Base-by-base conservation (phyloP, 495 filamentous ascomycete species). In the Aspergillus indologenus region DNA sequence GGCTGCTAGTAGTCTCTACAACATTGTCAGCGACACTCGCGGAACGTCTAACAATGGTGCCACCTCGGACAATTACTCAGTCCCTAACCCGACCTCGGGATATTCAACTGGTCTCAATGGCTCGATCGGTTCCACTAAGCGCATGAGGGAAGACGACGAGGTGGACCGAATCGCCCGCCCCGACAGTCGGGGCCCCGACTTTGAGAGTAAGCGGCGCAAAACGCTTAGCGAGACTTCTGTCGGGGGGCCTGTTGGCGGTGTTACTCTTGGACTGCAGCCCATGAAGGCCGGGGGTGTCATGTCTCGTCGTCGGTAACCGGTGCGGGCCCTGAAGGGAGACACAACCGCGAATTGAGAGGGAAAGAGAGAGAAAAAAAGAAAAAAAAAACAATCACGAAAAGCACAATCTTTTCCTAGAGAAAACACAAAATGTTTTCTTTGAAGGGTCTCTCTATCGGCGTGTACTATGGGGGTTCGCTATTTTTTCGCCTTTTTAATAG, bases 1-100 rank as follows among this genome's bases (percentile, higher is more conserved):
- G 17, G 81, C 89, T 5, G 84, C 90, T 0, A 91, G 90, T 72
- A 94, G 87, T 63, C 77, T 96, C 44, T 96, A 96, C 79, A 94
- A 88, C 74, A 85, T 93, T 47, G 92, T 96, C 71, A 92, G 87
- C 66, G 91, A 93, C 70, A 89, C 91, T 56, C 84, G 90, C 18
- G 85, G 83, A 5, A 78, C 85, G 1, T 75, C 85, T 8, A 70
- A 78, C 18, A 93, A 92, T 62, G 90, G 90, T 6, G 66, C 82
- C 1, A 66, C 83, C 1, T 75, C 78, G 1, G 90, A 92, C 66
- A 83, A 84, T 24, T 96, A 96, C 65, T 75, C 73, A 20, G 81
- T 83, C 12, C 79, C 80, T 3, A 76, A 78, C 58, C 74, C 87
- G 15, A 82, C 88, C 61, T 75, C 85, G 21, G 67, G 74, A 26